These are phyloP conservation scores for Periconia macrospinosa DNA, from an alignment of 2,329 filamentous ascomycete genomes.

Conservation along the genomic window DNA sequence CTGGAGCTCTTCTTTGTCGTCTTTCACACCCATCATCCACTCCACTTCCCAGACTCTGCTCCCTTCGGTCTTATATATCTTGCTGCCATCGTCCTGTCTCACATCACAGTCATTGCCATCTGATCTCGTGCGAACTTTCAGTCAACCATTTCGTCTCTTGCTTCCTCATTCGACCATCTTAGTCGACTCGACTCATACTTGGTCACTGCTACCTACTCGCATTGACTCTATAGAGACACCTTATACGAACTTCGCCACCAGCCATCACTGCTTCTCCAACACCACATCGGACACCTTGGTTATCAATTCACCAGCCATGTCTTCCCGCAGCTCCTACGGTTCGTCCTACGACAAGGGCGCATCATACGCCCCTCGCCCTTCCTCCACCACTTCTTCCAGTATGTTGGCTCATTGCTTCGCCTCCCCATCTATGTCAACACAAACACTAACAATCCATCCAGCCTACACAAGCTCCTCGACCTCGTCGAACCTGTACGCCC, in stretches of 20 bases:
- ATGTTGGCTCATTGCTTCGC: conserved; percentile 7
- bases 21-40: conserved; percentile 2
- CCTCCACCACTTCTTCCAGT: conserved; percentile 25
- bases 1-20: conserved; percentile 16
- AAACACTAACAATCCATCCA: conserved; percentile 10
- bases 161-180: background rate
- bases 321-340: conserved; percentile 28
- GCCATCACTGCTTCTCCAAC: conserved; percentile 12
- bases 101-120: conserved; percentile 18
- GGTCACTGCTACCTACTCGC: conserved; percentile 8
- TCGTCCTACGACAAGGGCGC: conserved; percentile 25
- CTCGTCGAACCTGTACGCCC: conserved; percentile 28
- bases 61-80: conserved; percentile 8
- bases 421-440: background rate
- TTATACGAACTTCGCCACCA: conserved; percentile 10
- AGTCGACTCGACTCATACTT: background rate
- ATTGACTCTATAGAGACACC: conserved; percentile 6
- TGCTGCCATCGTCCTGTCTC: background rate
- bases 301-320: conserved; percentile 21
- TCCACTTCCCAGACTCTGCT: background rate
- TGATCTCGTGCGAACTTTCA: conserved; percentile 18
- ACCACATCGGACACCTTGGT: conserved; percentile 4
- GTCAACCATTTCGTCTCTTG: conserved; percentile 15
- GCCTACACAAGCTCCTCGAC: conserved; percentile 18
- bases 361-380: conserved; percentile 24